Conservation (phyloP, 1,139 yeast genomes). For the Diutina sp. region DNA sequence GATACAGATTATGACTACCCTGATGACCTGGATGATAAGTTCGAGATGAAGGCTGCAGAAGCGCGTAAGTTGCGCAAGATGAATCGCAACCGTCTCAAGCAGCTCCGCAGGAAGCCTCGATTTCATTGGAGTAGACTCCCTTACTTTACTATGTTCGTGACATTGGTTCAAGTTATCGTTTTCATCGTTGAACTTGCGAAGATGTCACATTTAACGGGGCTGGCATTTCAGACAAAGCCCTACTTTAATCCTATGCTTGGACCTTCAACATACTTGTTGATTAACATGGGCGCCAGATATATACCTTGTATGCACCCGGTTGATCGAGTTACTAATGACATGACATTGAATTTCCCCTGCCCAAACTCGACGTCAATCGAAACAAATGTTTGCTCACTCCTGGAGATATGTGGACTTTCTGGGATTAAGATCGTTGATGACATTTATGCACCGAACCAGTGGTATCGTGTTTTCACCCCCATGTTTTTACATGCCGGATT, state of each 20-base stretch:
- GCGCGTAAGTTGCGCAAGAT: neutral
- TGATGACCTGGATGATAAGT: neutral
- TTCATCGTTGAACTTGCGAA: slow-evolving; percentile 56
- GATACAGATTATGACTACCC: neutral
- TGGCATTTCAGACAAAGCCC: slow-evolving; percentile 59
- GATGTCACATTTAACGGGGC: slow-evolving; percentile 51
- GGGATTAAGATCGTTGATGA: slow-evolving; percentile 23
- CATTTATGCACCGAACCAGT: slow-evolving; percentile 38
- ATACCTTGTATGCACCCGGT: slow-evolving; percentile 59
- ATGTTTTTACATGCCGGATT: slow-evolving; percentile 72
- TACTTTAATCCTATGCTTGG: slow-evolving; percentile 74
- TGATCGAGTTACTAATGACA: slow-evolving; percentile 35
- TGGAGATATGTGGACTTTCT: slow-evolving; percentile 51
- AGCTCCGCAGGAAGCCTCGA: slow-evolving; percentile 13
- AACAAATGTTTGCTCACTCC: slow-evolving; percentile 45
- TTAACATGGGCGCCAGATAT: slow-evolving; percentile 62
- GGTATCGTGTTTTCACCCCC: slow-evolving; percentile 61
- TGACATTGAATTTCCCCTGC: slow-evolving; percentile 45
- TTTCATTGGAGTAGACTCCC: slow-evolving; percentile 34
- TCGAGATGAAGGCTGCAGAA: neutral
- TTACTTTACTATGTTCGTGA: slow-evolving; percentile 32
- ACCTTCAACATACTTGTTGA: slow-evolving; percentile 57
- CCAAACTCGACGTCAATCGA: slow-evolving; percentile 48
- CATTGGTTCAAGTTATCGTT: slow-evolving; percentile 41
- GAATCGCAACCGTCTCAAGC: slow-evolving; percentile 6